Percentiles rank a stretch among this genome's conserved stretches.
Evolutionary conservation across 225 moss, liverwort and hornwort species (phyloP).

Genomic region (Polytrichum formosum): DNA sequence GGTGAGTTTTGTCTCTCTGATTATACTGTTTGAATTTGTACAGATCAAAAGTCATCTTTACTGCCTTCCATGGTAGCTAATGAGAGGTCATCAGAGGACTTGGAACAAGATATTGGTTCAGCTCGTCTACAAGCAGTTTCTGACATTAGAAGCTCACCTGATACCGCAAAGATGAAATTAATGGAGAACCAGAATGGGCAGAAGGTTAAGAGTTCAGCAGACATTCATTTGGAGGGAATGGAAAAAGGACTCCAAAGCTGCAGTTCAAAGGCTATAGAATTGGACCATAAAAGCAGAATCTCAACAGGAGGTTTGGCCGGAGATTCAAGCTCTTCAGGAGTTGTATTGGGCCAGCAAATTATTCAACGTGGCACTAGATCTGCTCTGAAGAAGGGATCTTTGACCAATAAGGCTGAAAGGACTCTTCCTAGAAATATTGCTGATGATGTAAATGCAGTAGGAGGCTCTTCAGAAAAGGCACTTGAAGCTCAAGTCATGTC

Average conservation of each 20-base stretch:
- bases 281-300: slow-evolving; percentile 13
- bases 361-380: slow-evolving; percentile 12
- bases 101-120: not conserved
- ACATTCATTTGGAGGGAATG: not conserved
- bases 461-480: not conserved
- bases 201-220: not conserved
- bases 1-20: not conserved
- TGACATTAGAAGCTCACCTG: too few species aligned
- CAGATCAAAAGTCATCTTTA: not conserved
- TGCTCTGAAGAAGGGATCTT: slow-evolving; percentile 3
- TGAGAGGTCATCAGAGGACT: not conserved
- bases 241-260: not conserved
- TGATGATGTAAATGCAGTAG: not conserved
- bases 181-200: slow-evolving; percentile 2
- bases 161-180: not conserved
- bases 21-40: not conserved
- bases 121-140: not conserved
- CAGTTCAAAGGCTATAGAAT: slow-evolving; percentile 12
- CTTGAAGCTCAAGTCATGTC: slow-evolving; percentile 2
- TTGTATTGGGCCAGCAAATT: not conserved
- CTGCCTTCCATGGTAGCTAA: not conserved
- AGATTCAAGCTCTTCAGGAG: slow-evolving; percentile 12
- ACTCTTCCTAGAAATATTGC: not conserved
- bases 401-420: not conserved
- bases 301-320: slow-evolving; percentile 13